phyloP scores from a whole-genome alignment of 371 early-diverging fungal species.

The Coemansia sp. region DNA sequence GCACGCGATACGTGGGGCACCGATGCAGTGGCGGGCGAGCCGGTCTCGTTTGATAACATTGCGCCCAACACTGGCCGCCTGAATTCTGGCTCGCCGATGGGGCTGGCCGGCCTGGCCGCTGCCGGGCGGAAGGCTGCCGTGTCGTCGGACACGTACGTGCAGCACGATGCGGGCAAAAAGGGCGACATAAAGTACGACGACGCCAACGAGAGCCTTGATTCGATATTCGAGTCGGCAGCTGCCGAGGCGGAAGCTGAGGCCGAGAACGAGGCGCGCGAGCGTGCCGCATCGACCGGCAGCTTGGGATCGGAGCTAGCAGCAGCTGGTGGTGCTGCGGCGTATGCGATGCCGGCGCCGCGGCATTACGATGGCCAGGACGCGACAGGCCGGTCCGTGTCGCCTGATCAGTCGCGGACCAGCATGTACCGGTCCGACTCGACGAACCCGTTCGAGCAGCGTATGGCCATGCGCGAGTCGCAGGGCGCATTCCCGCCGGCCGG shows the following conservation, averaged over 20 bases:
- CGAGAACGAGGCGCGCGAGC: conserved; percentile 48
- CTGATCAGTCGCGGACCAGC: conserved; percentile 28
- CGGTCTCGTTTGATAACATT: conserved; percentile 39
- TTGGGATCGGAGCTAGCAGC: conserved; percentile 44
- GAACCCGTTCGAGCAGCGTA: conserved; percentile 48
- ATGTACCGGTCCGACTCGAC: conserved; percentile 43
- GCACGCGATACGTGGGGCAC: conserved; percentile 32
- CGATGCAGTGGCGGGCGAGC: conserved; percentile 35
- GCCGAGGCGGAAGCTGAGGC: conserved; percentile 47
- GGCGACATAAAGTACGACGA: conserved; percentile 23
- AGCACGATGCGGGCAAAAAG: conserved; percentile 22
- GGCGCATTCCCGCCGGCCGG: conserved; percentile 49
- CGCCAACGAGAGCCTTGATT: conserved; percentile 45
- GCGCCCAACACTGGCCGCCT: conserved; percentile 38
- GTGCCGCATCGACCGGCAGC: conserved; percentile 52
- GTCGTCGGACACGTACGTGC: conserved; percentile 41
- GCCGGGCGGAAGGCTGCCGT: conserved; percentile 42
- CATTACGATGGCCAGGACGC: conserved; percentile 30
- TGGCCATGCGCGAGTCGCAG: conserved; percentile 47
- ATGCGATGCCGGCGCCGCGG: conserved; percentile 46
- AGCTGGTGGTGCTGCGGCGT: conserved; percentile 53
- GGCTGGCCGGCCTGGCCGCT: conserved; percentile 35
- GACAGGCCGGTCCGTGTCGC: conserved; percentile 7
- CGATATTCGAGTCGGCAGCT: conserved; percentile 46
- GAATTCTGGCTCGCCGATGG: conserved; percentile 24